Percentiles rank a stretch among this genome's conserved stretches.
Evolutionary conservation across 2,329 filamentous ascomycete genomes (phyloP).

Genomic region (Xylaria sp.): DNA sequence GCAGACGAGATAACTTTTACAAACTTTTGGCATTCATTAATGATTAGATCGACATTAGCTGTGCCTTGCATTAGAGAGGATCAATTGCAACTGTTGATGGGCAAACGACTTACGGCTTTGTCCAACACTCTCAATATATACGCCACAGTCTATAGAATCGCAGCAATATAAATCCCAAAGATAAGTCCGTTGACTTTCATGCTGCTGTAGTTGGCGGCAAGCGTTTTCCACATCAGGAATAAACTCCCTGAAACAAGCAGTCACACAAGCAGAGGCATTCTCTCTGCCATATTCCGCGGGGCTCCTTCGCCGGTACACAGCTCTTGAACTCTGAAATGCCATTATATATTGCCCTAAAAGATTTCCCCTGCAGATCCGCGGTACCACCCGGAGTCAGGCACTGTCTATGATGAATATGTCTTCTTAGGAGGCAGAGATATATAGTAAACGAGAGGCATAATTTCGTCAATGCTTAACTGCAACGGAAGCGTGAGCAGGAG

Average conservation of each 20-base stretch:
- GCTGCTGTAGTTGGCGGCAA: conserved; percentile 42
- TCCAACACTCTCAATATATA: conserved; percentile 50
- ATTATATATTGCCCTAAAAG: conserved; percentile 9
- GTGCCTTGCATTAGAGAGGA: conserved; percentile 23
- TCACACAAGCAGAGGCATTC: conserved; percentile 42
- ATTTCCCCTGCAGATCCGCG: conserved; percentile 36
- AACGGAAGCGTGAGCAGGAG: conserved; percentile 28
- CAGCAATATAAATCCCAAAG: conserved; percentile 64
- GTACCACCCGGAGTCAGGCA: conserved; percentile 10
- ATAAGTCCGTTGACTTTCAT: conserved; percentile 42
- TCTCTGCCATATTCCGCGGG: conserved; percentile 37
- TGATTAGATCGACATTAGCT: conserved; percentile 64
- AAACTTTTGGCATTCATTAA: conserved; percentile 64
- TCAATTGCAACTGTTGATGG: neutral
- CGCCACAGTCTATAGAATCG: conserved; percentile 62
- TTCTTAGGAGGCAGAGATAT: conserved; percentile 36
- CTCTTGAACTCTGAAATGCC: conserved; percentile 14
- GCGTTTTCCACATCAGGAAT: conserved; percentile 40
- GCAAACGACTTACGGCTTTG: conserved; percentile 58
- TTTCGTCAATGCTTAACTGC: conserved; percentile 30
- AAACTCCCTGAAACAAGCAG: conserved; percentile 42
- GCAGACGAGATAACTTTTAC: conserved; percentile 31
- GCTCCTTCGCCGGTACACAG: conserved; percentile 11
- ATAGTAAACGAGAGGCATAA: conserved; percentile 44
- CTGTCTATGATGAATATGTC: conserved; percentile 39